phyloP scores from a whole-genome alignment of 192 early-diverging fungal genomes.

The Gonapodya prolifera region DNA sequence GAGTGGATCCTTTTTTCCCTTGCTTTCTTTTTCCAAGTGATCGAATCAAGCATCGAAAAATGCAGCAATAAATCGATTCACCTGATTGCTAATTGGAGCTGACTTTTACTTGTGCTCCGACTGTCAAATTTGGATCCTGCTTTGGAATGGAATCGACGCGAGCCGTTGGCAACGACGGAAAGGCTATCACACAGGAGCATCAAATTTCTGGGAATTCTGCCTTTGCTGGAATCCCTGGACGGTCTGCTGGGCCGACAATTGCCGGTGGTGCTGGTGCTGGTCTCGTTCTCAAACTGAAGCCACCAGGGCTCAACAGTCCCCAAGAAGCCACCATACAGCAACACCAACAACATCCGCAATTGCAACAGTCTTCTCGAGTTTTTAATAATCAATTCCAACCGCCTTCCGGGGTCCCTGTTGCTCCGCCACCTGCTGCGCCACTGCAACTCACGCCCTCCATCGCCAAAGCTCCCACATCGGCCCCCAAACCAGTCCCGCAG shows the following conservation, averaged over 20 bases:
- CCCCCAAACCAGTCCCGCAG: background rate
- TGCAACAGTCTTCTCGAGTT: background rate
- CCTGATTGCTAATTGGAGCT: background rate
- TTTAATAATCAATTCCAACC: background rate
- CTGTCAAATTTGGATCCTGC: background rate
- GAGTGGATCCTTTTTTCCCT: background rate
- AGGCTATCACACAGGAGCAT: background rate
- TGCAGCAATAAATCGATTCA: background rate
- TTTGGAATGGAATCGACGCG: background rate
- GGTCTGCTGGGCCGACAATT: background rate
- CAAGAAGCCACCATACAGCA: background rate
- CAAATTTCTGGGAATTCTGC: background rate
- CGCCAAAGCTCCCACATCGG: background rate
- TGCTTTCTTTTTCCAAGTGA: background rate
- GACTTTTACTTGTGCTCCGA: no score
- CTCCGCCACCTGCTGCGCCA: background rate
- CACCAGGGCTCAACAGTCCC: background rate
- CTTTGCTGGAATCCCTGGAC: background rate
- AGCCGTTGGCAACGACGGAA: background rate
- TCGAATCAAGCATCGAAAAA: background rate
- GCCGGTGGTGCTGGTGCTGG: background rate
- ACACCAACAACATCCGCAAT: background rate
- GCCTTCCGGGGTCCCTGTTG: background rate
- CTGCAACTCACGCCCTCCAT: background rate
- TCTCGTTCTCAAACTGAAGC: background rate